Evolutionary conservation across 768 basidiomycete species (phyloP), one percentile per base, ranked within the genome.

Genomic region (Lentinula aciculospora): DNA sequence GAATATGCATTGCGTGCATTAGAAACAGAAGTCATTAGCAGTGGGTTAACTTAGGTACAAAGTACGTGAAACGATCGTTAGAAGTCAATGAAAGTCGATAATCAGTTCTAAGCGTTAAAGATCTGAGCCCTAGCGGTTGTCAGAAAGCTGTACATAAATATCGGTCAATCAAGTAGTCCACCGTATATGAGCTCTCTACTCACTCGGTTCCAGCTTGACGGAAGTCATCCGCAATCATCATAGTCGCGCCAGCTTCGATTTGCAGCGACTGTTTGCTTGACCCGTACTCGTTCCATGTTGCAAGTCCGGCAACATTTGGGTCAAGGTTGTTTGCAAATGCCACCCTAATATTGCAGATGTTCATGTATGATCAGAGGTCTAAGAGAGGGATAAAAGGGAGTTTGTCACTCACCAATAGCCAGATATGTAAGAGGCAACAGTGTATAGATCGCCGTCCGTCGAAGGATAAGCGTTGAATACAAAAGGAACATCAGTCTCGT

Each of bases 321-420:
- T 65, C 57, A 7, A 69, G 58, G 7, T 62, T 63, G 19, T 61
- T 64, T 2, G 65, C 67, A 48, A 70, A 70, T 10, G 69, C 69
- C 44, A 70, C 61, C 69, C 69, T 68, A 32, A 66, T 64, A 39
- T 66, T 65, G 39, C 63, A 46, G 64, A 27, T 13, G 46, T 8
- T 25, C 19, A 19, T 19, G 42, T 9, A 19, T 15, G 8, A 1
- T 27, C 2, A 27, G n/a, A n/a, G n/a, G n/a, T n/a, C n/a, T n/a
- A n/a, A n/a, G n/a, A n/a, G n/a, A n/a, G n/a, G n/a, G n/a, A n/a
- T n/a, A n/a, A n/a, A n/a, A 28, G 23, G 3, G 10, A 29, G 4
- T 19, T 9, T 27, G 9, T 27, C 1, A 31, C 28, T 13, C 19
- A 53, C 50, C 50, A 53, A n/a, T 53, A 53, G 13, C 19, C 50